phyloP scores from a whole-genome alignment of 768 basidiomycete species.

The Hypholoma fasciculare region DNA sequence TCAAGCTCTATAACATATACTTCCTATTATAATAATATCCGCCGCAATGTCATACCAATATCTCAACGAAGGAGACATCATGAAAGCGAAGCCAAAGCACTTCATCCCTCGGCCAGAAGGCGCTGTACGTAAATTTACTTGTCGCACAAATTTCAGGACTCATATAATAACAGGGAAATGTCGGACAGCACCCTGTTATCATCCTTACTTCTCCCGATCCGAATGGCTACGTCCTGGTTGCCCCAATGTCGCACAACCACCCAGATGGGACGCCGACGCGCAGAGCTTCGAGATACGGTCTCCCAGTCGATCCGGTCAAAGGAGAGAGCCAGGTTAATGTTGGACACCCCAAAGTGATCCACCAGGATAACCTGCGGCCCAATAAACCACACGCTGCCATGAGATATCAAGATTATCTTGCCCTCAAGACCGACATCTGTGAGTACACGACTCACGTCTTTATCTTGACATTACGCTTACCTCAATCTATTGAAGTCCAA shows the following conservation, averaged over 20 bases:
- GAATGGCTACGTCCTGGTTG: constrained; percentile 21
- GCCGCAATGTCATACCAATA: constrained; percentile 2
- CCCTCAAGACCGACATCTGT: constrained; percentile 23
- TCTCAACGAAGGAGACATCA: constrained; percentile 23
- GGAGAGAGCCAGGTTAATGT: constrained; percentile 25
- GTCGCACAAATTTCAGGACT: not conserved
- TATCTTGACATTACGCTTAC: not conserved
- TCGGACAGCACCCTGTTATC: constrained; percentile 25
- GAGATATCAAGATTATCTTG: constrained; percentile 18
- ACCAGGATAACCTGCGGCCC: constrained; percentile 20
- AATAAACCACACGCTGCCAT: constrained; percentile 23
- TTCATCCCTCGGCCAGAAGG: constrained; percentile 24
- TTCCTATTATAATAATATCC: constrained; percentile 15
- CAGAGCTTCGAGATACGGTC: constrained; percentile 23
- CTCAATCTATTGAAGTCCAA: constrained; percentile 2
- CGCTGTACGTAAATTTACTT: constrained; percentile 14
- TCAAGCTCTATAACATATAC: not conserved
- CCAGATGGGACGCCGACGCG: constrained; percentile 23
- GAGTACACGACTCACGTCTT: constrained; percentile 4
- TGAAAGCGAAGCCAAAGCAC: constrained; percentile 27
- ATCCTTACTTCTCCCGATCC: constrained; percentile 19
- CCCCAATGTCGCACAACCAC: constrained; percentile 25
- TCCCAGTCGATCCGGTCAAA: constrained; percentile 25
- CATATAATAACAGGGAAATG: constrained; percentile 18
- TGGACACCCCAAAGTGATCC: constrained; percentile 21